Percentiles rank a stretch among this genome's conserved stretches.
phyloP scores from a whole-genome alignment of 108 stramenopile species.

The Chaetoceros muelleri region DNA sequence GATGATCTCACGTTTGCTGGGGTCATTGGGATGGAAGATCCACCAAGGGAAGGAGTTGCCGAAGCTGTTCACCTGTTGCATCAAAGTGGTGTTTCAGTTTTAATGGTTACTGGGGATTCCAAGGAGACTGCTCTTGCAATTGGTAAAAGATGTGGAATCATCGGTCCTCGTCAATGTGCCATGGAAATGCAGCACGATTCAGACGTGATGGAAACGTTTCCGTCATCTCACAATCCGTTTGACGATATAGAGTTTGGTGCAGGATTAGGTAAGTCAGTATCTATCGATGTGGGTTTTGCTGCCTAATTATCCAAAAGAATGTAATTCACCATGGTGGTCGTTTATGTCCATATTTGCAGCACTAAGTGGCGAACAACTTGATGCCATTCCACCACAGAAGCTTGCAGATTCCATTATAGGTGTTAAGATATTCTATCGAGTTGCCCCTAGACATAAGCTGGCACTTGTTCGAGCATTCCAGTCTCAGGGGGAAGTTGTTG shows the following conservation, averaged over 20 bases:
- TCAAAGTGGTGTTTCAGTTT: constrained; percentile 74
- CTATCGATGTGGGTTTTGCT: no score
- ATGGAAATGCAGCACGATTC: neutral
- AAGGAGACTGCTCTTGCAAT: constrained; percentile 93
- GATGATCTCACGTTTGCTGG: constrained; percentile 80
- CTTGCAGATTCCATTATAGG: constrained; percentile 51
- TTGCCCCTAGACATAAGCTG: constrained; percentile 91
- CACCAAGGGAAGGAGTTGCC: constrained; percentile 76
- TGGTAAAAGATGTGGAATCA: constrained; percentile 77
- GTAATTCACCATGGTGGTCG: neutral
- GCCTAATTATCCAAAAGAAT: neutral
- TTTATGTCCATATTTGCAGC: constrained; percentile 5
- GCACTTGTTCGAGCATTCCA: constrained; percentile 91
- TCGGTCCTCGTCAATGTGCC: constrained; percentile 20
- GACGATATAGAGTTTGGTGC: constrained; percentile 33
- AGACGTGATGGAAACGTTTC: constrained; percentile 15
- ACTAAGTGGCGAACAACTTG: constrained; percentile 68
- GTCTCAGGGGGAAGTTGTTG: constrained; percentile 84
- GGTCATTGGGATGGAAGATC: constrained; percentile 88
- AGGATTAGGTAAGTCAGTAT: constrained; percentile 1
- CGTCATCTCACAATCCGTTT: constrained; percentile 16
- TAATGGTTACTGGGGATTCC: constrained; percentile 97
- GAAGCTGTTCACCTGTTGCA: constrained; percentile 70
- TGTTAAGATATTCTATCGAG: constrained; percentile 92
- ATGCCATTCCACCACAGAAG: constrained; percentile 53